Evolutionary conservation across 768 basidiomycete genomes (phyloP).

Genomic region (Cyclocybe cylindracea): DNA sequence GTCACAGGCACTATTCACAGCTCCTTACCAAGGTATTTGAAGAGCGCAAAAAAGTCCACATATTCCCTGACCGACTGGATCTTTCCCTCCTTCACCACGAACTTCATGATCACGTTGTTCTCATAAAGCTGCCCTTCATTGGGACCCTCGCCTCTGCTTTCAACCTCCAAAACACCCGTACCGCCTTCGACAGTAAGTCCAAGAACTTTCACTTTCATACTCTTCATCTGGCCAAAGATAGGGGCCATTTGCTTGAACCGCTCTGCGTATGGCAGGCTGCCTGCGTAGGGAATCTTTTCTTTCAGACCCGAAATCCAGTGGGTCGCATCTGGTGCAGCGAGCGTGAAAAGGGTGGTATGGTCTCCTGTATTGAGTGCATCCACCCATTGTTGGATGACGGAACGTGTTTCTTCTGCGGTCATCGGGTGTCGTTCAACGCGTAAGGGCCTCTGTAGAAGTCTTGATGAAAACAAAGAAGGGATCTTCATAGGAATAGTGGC

Average conservation of each 20-base stretch:
- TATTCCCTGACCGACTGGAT: no score
- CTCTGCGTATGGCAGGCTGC: constrained; percentile 6
- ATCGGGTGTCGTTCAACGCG: no score
- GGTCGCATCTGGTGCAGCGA: constrained; percentile 6
- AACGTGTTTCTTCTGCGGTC: neutral
- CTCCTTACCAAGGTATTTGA: no score
- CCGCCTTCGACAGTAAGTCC: constrained; percentile 3
- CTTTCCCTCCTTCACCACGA: no score
- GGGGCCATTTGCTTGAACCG: neutral
- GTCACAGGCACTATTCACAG: no score
- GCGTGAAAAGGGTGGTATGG: constrained; percentile 1
- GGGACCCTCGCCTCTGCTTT: neutral
- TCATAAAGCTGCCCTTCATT: constrained; percentile 1
- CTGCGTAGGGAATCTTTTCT: constrained; percentile 2
- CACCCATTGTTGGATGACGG: constrained; percentile 6
- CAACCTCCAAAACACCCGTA: constrained; percentile 1
- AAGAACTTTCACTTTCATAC: neutral
- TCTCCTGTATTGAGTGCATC: neutral
- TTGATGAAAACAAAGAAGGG: no score
- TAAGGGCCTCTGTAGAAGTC: no score
- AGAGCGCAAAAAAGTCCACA: no score
- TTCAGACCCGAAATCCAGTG: constrained; percentile 8
- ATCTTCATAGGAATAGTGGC: no score
- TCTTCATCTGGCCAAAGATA: neutral
- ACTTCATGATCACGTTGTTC: constrained; percentile 5